Percentiles rank a stretch among this genome's conserved stretches.
Evolutionary conservation across 2,329 filamentous ascomycete species (phyloP).

Genomic region (Aspergillus persii): DNA sequence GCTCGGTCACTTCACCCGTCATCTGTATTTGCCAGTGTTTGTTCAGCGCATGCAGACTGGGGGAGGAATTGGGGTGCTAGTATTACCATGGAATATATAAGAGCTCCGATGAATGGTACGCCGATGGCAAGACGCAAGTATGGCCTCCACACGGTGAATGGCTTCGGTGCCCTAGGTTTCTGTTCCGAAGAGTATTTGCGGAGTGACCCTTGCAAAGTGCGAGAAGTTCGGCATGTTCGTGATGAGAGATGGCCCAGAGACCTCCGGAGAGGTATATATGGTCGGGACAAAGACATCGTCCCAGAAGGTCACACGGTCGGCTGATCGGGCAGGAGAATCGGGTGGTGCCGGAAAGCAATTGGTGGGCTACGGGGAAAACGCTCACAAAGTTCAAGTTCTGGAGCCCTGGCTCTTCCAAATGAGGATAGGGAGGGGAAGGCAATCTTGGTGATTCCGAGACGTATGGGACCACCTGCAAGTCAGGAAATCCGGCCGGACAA

Average conservation of each 20-base stretch:
- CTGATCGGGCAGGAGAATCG: conserved; percentile 16
- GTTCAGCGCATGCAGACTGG: not conserved
- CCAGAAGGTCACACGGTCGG: conserved; percentile 12
- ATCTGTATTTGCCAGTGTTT: conserved; percentile 24
- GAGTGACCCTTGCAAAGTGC: conserved; percentile 17
- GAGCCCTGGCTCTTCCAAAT: not conserved
- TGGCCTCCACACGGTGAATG: conserved; percentile 43
- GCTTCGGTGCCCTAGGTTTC: conserved; percentile 20
- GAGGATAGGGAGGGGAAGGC: not conserved
- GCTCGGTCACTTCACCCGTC: conserved; percentile 37
- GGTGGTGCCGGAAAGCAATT: conserved; percentile 12
- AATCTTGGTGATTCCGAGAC: not conserved
- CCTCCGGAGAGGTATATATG: conserved; percentile 35
- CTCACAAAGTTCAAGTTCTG: not conserved
- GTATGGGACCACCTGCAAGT: conserved; percentile 20
- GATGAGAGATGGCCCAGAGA: conserved; percentile 27
- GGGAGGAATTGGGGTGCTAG: not conserved
- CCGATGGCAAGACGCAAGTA: conserved; percentile 51
- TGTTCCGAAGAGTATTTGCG: conserved; percentile 28
- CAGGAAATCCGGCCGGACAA: not conserved
- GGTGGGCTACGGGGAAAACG: not conserved
- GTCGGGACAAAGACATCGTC: conserved; percentile 33
- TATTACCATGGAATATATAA: conserved; percentile 54
- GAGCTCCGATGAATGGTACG: conserved; percentile 47
- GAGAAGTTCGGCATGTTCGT: conserved; percentile 21